phyloP scores from a whole-genome alignment of 2,329 filamentous ascomycete species.

The Ilyonectria destructans region DNA sequence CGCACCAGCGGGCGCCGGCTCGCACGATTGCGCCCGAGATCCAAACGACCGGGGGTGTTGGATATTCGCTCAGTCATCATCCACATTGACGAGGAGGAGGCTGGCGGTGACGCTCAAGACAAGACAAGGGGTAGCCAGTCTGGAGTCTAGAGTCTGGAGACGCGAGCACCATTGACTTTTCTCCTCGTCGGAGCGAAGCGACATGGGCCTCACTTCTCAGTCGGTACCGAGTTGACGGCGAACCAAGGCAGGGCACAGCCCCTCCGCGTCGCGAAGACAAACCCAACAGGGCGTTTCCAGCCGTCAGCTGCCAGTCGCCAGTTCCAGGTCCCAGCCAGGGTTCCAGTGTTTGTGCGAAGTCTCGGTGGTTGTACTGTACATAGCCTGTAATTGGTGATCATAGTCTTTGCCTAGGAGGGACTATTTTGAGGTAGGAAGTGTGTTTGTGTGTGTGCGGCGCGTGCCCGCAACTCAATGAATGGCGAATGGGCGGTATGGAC shows the following conservation, averaged over 20 bases:
- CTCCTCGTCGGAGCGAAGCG: conserved; percentile 10
- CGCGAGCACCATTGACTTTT: conserved; percentile 5
- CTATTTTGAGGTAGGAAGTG: not conserved
- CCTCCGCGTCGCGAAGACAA: conserved; percentile 26
- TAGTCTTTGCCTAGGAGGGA: not conserved
- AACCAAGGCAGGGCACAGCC: conserved; percentile 26
- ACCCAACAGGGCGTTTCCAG: conserved; percentile 25
- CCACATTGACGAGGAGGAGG: conserved; percentile 34
- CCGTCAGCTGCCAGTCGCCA: conserved; percentile 6
- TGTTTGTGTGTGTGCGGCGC: not conserved
- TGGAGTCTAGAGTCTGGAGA: conserved; percentile 4
- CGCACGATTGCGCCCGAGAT: conserved; percentile 43
- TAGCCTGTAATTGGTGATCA: not conserved
- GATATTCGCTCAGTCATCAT: conserved; percentile 46
- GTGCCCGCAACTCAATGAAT: conserved; percentile 3
- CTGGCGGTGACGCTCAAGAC: conserved; percentile 42
- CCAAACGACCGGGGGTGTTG: conserved; percentile 43
- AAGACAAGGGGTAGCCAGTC: conserved; percentile 37
- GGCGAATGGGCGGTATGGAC: conserved; percentile 8
- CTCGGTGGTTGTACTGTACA: conserved; percentile 42
- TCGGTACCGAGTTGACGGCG: conserved; percentile 30
- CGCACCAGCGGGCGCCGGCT: conserved; percentile 48
- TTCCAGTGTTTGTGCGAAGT: conserved; percentile 35
- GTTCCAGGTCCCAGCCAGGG: conserved; percentile 11
- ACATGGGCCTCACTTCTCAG: conserved; percentile 5